Percentiles rank a stretch among this genome's conserved stretches.
Evolutionary conservation across 345 rosid species (phyloP).

Genomic region (Sonneratia caseolaris): DNA sequence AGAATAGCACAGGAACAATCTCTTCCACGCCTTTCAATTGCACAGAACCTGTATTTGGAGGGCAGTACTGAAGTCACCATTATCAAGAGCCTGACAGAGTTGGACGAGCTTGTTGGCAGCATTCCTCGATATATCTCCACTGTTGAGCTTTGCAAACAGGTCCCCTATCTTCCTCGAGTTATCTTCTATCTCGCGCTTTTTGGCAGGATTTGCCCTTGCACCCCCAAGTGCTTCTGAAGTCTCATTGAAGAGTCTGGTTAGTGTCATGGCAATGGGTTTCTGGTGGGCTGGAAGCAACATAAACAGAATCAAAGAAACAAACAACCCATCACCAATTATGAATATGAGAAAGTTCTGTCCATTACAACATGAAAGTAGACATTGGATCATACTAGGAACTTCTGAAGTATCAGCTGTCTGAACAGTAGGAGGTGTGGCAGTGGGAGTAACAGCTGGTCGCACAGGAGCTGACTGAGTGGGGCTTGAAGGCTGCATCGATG

Average conservation of each 20-base stretch:
- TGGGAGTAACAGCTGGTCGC: constrained; percentile 51
- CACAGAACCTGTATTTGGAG: constrained; percentile 70
- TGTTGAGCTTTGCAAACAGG: constrained; percentile 83
- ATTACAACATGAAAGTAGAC: neutral
- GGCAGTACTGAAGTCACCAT: constrained; percentile 60
- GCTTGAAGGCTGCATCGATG: constrained; percentile 59
- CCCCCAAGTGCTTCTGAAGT: constrained; percentile 95
- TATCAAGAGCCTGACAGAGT: constrained; percentile 89
- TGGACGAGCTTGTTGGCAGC: constrained; percentile 86
- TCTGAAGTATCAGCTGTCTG: constrained; percentile 85
- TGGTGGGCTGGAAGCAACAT: constrained; percentile 50
- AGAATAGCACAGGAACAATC: neutral
- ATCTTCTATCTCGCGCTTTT: constrained; percentile 94
- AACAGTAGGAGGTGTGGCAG: constrained; percentile 79
- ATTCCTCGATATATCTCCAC: constrained; percentile 80
- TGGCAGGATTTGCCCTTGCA: constrained; percentile 77
- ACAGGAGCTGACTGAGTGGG: constrained; percentile 47
- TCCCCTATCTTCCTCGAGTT: constrained; percentile 88
- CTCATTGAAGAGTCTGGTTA: constrained; percentile 86
- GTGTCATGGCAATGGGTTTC: constrained; percentile 45
- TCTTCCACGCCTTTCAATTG: neutral
- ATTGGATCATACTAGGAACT: constrained; percentile 55
- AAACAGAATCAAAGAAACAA: neutral
- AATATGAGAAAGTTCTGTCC: neutral
- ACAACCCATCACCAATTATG: neutral